Evolutionary conservation across 2,329 filamentous ascomycete species (phyloP).

Genomic region (Lojkania enalia): DNA sequence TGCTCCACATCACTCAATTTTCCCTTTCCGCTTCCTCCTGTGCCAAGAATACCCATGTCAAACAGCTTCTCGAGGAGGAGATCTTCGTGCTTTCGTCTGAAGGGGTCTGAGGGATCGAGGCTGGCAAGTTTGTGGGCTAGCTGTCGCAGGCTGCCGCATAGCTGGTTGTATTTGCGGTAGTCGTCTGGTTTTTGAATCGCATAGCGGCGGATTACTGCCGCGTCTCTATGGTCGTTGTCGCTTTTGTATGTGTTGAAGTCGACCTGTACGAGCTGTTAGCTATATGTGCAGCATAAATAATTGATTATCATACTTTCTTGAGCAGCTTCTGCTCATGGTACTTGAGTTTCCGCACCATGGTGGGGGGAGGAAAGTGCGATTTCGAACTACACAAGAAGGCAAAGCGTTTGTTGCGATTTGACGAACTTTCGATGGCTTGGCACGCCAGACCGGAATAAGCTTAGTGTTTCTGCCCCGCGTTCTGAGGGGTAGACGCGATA

Average conservation of each 20-base stretch:
- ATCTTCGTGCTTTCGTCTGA: constrained; percentile 81
- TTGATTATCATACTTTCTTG: constrained; percentile 54
- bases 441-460: constrained; percentile 4
- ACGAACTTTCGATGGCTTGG: constrained; percentile 3
- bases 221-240: constrained; percentile 84
- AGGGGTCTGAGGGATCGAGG: constrained; percentile 75
- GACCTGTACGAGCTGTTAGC: constrained; percentile 58
- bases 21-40: constrained; percentile 64
- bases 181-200: constrained; percentile 71
- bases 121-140: constrained; percentile 86
- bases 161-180: constrained; percentile 42
- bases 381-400: too few species aligned
- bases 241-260: constrained; percentile 94
- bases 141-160: constrained; percentile 72
- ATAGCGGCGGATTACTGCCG: constrained; percentile 79
- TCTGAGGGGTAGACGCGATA: constrained; percentile 14
- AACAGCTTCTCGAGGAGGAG: constrained; percentile 89
- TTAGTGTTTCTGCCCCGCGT: constrained; percentile 9
- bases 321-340: constrained; percentile 92
- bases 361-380: background rate
- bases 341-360: constrained; percentile 94
- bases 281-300: too few species aligned
- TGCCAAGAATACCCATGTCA: constrained; percentile 84
- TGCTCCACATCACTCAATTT: constrained; percentile 74
- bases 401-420: too few species aligned